Evolutionary conservation across 2,329 filamentous ascomycete species (phyloP), one percentile per base, ranked within the genome.

Genomic region (Tolypocladium amazonense): DNA sequence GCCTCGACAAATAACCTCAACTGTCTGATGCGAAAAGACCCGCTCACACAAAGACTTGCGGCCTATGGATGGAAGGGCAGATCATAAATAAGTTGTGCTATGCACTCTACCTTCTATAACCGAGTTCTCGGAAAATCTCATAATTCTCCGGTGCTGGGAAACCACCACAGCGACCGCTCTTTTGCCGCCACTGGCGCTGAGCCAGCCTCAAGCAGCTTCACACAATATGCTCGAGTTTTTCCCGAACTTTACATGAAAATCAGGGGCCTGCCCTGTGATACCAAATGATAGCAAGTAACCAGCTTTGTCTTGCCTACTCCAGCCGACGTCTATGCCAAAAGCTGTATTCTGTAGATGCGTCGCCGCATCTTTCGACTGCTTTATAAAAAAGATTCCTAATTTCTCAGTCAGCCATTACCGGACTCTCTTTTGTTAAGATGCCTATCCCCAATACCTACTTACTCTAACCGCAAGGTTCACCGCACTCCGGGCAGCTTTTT

Each of bases 401-500:
- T 52, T 33, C 20, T 7, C 18, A 20, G 20, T 54, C 20, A 54
- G 50, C 20, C 30, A 54, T 54, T 11, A 3, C n/a, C 9, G 8
- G 8, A 11, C 15, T 30, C 1, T 18, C 27, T 35, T n/a, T 9
- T 6, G 18, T 6, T 12, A 33, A n/a, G 27, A 4, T n/a, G 15
- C 25, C 9, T 52, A 5, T n/a, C 20, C 12, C 23, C 8, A 9
- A 15, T 8, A 37, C 30, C 12, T 8, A 54, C 50, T n/a, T 54
- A 54, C 50, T 43, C 43, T 61, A 61, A 54, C 71, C 71, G 55
- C 72, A 75, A 5, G 77, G 75, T 30, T 79, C 80, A 56, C 79
- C 79, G 68, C 79, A 82, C 63, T 78, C 76, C 38, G 76, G 76
- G 65, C 81, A 83, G 57, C 72, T 71, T 60, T 78, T 76, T 58